Conservation (phyloP, 257 asterid species). For the Catharanthus roseus region DNA sequence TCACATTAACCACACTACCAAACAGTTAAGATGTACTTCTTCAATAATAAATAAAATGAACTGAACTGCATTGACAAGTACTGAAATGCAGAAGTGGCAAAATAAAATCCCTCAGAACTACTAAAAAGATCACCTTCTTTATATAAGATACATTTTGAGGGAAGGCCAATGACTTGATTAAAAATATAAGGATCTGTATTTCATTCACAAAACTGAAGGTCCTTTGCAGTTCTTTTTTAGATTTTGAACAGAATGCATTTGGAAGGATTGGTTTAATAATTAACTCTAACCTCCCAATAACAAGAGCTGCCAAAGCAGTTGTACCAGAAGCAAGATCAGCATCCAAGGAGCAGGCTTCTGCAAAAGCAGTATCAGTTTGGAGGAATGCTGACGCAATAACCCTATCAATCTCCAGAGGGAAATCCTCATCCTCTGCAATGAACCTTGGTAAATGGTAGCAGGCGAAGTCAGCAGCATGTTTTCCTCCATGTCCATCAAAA, state of each 20-base stretch:
- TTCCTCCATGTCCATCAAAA: slow-evolving; percentile 99
- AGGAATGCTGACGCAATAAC: slow-evolving; percentile 71
- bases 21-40: neutral
- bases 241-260: neutral
- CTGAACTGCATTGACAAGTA: neutral
- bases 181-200: neutral
- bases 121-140: neutral
- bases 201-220: neutral
- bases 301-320: slow-evolving; percentile 89
- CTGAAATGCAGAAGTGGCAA: neutral
- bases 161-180: neutral
- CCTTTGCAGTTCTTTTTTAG: neutral
- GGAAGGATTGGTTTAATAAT: neutral
- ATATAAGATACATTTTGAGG: neutral
- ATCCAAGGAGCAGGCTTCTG: slow-evolving; percentile 78
- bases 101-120: neutral
- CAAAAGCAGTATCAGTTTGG: slow-evolving; percentile 84
- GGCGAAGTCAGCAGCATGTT: slow-evolving; percentile 94
- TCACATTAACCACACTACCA: neutral
- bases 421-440: slow-evolving; percentile 62
- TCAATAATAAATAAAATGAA: neutral
- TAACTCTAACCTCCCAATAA: slow-evolving; percentile 65
- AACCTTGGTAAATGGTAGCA: slow-evolving; percentile 77
- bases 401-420: slow-evolving; percentile 68
- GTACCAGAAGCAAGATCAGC: slow-evolving; percentile 95